Conservation (phyloP, 106 monocot species). For the Hemerocallis citrina region DNA sequence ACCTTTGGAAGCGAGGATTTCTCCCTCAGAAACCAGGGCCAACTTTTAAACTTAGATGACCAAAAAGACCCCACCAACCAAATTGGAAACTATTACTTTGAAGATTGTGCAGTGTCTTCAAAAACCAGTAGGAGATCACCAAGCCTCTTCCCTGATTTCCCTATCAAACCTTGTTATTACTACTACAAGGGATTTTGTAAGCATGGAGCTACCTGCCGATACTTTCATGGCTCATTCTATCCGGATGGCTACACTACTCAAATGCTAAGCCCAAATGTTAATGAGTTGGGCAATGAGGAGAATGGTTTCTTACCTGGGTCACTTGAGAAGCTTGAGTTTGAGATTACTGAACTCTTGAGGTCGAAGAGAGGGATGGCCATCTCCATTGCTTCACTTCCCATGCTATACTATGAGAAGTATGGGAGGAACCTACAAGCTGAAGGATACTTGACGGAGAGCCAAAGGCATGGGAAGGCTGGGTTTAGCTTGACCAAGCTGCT, state of each 20-base stretch:
- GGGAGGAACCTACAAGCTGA: conserved; percentile 63
- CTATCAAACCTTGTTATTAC: conserved; percentile 41
- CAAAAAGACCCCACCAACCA: conserved; percentile 2
- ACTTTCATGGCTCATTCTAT: conserved; percentile 30
- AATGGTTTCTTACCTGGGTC: conserved; percentile 25
- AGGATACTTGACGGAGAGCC: conserved; percentile 79
- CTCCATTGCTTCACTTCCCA: conserved; percentile 60
- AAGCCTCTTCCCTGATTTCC: conserved; percentile 16
- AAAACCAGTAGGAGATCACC: conserved; percentile 22
- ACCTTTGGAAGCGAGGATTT: not conserved
- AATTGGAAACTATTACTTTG: conserved; percentile 10
- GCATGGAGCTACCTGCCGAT: conserved; percentile 63
- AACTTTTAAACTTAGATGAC: conserved; percentile 15
- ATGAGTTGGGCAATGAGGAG: conserved; percentile 32
- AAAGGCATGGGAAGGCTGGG: conserved; percentile 71
- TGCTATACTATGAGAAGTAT: conserved; percentile 63
- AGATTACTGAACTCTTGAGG: conserved; percentile 66
- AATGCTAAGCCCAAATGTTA: conserved; percentile 5
- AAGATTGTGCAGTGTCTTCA: not conserved
- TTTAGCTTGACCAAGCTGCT: conserved; percentile 75
- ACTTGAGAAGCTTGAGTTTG: conserved; percentile 60
- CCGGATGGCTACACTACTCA: conserved; percentile 2
- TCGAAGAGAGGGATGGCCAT: conserved; percentile 35
- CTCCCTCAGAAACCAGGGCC: conserved; percentile 5
- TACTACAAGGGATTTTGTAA: conserved; percentile 64